Evolutionary conservation across 768 basidiomycete species (phyloP).

Genomic region (Lactarius vividus): DNA sequence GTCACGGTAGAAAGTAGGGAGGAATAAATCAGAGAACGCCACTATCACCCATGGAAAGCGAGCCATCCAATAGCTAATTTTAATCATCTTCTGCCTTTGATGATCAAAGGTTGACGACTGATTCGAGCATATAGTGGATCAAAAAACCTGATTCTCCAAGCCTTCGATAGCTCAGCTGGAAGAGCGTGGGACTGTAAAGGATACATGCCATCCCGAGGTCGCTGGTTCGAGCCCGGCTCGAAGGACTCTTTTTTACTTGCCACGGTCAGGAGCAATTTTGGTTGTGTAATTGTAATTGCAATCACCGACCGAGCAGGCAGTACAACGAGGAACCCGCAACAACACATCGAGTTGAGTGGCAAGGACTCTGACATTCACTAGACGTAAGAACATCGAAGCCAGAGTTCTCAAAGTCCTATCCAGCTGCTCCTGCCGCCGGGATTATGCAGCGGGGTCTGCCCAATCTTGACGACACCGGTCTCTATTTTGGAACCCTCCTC

Average conservation of each 20-base stretch:
- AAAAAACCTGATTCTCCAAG: neutral
- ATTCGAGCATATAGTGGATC: neutral
- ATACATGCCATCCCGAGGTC: slow-evolving; percentile 32
- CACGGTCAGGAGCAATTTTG: neutral
- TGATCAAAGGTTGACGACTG: neutral
- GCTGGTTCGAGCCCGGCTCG: slow-evolving; percentile 37
- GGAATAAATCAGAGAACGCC: neutral
- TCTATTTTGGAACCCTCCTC: slow-evolving; percentile 31
- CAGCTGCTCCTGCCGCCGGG: slow-evolving; percentile 87
- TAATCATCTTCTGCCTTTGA: neutral
- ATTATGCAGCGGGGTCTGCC: slow-evolving; percentile 92
- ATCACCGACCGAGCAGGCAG: neutral
- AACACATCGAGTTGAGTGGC: neutral
- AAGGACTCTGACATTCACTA: neutral
- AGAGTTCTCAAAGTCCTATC: slow-evolving; percentile 66
- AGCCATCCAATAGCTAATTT: neutral
- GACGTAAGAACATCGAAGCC: neutral
- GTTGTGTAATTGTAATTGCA: neutral
- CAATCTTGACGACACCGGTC: slow-evolving; percentile 75
- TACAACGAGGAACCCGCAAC: neutral
- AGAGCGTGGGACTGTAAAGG: slow-evolving; percentile 37
- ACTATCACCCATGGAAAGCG: neutral
- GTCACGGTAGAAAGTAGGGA: neutral
- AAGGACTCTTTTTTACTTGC: slow-evolving; percentile 28
- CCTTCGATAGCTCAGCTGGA: slow-evolving; percentile 38